Evolutionary conservation across 78 protist species (phyloP), one percentile per base, ranked within the genome.

Genomic region (Emiliania huxleyi): DNA sequence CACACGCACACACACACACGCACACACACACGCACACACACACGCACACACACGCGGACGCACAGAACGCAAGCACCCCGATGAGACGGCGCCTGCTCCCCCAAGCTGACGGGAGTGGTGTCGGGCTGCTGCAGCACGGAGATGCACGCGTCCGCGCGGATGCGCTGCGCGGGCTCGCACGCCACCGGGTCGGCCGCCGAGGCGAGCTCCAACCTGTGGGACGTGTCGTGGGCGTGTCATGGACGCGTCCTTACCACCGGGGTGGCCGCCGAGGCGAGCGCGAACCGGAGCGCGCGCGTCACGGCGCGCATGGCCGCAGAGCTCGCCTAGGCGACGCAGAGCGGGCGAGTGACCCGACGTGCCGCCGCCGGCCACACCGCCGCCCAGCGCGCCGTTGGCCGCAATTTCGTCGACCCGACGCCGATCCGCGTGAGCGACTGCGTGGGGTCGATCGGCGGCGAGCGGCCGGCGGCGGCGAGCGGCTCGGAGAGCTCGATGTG

Each of bases 341-440:
- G n/a, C n/a, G n/a, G n/a, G n/a, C n/a, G n/a, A n/a, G n/a, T n/a
- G n/a, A n/a, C n/a, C n/a, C n/a, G n/a, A n/a, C n/a, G n/a, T n/a
- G n/a, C n/a, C n/a, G n/a, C n/a, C n/a, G n/a, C n/a, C n/a, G n/a
- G n/a, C n/a, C n/a, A n/a, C n/a, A n/a, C n/a, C n/a, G n/a, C n/a
- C 8, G 44, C 48, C 18, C 29, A 22, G 33, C 18, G 1, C 2
- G 85, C 6, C 0, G 22, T 1, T 15, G 85, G 85, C 46, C 85
- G 85, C 44, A 77, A 48, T 48, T 35, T 40, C 29, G 11, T 6
- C 35, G 85, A 77, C 29, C 85, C 85, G 33, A 77, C 85, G 46
- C 85, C 85, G 46, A 77, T 77, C 35, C 85, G 85, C 21, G 85
- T 77, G 48, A 77, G 85, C n/a, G 85, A 77, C 23, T 77, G 6